Percentiles rank a stretch among this genome's conserved stretches.
These are phyloP conservation scores for Diaporthe batatas DNA, from an alignment of 2,329 filamentous ascomycete genomes.

Conservation along the genomic window DNA sequence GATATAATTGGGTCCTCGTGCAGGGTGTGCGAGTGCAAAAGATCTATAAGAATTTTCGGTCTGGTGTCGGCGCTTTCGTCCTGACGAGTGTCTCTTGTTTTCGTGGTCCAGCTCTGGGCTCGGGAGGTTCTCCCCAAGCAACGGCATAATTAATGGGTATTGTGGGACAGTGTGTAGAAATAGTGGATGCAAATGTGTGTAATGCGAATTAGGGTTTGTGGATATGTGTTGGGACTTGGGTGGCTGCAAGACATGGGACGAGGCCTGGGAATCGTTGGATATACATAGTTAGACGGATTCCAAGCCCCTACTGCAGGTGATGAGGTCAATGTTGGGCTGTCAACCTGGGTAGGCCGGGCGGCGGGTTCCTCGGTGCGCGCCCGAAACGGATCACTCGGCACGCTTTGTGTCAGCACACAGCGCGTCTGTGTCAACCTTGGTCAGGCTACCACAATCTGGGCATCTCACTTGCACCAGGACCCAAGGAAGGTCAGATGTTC, in stretches of 20 bases:
- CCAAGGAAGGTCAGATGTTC: slow-evolving; percentile 3
- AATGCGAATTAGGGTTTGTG: too few relatives aligned
- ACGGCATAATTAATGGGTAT: background rate
- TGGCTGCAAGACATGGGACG: background rate
- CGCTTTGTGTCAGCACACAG: slow-evolving; percentile 22
- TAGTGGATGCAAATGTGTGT: background rate
- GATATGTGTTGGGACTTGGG: background rate
- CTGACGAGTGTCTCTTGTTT: slow-evolving; percentile 9
- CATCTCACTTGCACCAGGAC: background rate
- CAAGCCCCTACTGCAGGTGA: background rate
- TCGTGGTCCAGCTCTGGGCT: background rate
- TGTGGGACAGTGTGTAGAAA: background rate
- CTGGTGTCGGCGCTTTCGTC: background rate
- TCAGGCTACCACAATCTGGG: background rate
- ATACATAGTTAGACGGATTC: slow-evolving; percentile 13
- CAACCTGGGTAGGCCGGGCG: background rate
- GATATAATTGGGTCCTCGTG: slow-evolving; percentile 17
- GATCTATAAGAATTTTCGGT: background rate
- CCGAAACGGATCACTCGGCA: slow-evolving; percentile 31
- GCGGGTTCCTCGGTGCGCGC: slow-evolving; percentile 24
- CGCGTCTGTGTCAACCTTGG: slow-evolving; percentile 19
- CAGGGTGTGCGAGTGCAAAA: slow-evolving; percentile 33
- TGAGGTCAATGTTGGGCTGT: slow-evolving; percentile 26
- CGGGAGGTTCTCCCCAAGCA: background rate
- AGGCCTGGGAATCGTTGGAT: background rate